phyloP scores from a whole-genome alignment of 2,329 filamentous ascomycete species.

The Didymella pomorum region DNA sequence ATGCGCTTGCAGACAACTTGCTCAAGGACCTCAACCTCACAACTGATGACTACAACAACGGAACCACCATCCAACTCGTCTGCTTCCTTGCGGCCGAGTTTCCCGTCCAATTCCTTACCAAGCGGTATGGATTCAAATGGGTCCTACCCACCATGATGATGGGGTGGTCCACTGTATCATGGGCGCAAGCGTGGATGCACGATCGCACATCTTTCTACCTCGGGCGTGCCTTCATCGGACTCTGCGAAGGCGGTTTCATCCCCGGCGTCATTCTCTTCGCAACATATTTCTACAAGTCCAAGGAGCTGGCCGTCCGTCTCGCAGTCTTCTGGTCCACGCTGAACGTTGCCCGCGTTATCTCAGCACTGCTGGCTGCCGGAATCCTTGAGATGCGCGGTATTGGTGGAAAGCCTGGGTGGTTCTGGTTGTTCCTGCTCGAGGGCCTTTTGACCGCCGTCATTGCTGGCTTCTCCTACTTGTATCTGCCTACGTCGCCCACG shows the following conservation, averaged over 20 bases:
- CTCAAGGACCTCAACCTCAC: conserved; percentile 42
- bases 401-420: conserved; percentile 61
- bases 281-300: conserved; percentile 77
- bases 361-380: conserved; percentile 64
- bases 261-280: conserved; percentile 71
- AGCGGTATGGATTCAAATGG: conserved; percentile 53
- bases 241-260: conserved; percentile 62
- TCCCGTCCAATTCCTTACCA: conserved; percentile 55
- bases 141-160: conserved; percentile 56
- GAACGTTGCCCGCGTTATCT: conserved; percentile 61
- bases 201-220: conserved; percentile 56
- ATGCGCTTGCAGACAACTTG: conserved; percentile 44
- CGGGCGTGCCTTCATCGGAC: conserved; percentile 52
- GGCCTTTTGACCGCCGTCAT: conserved; percentile 43
- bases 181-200: conserved; percentile 72
- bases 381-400: conserved; percentile 61
- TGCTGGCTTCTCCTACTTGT: conserved; percentile 40
- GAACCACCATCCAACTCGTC: conserved; percentile 70
- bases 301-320: conserved; percentile 72
- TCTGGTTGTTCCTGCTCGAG: conserved; percentile 61
- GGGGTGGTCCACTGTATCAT: conserved; percentile 57
- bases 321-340: conserved; percentile 75
- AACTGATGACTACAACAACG: conserved; percentile 47
- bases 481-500: conserved; percentile 62
- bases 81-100: conserved; percentile 74